Base-by-base conservation (phyloP, 225 moss, liverwort and hornwort species). In the Asterella californica region DNA sequence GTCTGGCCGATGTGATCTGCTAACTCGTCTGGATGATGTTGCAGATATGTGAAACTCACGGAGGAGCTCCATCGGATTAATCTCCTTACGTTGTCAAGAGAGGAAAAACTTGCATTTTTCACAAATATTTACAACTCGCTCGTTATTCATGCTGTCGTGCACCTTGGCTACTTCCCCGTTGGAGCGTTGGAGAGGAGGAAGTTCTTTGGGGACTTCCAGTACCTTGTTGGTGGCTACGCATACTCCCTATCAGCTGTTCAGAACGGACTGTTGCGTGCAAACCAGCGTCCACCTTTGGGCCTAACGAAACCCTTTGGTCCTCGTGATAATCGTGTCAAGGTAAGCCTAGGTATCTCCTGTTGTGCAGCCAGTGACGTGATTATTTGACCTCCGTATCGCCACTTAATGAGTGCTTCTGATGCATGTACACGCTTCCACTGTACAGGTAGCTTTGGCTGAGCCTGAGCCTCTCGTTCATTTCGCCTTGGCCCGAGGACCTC, bases 191-290 rank as follows among this genome's bases (percentile, higher is more conserved):
- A 79, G 52, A 52, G 83, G 34, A 83, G 83, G 63, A 83, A 75
- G 54, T 83, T 83, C 52, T 83, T 79, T 68, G 78, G 78, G 37
- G 83, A 83, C 25, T 78, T 83, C 61, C 83, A 83, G 74, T 83
- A 83, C 65, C 64, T 83, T 7, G 75, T 83, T 57, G 83, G 83
- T 66, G 83, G 83, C 65, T 79, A 83, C 63, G 24, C 72, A 24
- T 83, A 72, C 65, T 83, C 78, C 21, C 36, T 83, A 27, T 83
- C 83, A 53, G 83, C 78, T 60, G 79, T 83, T 45, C 73, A 79
- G 72, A 83, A 83, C 38, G 83, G 83, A 8, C n/a, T 83, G 64
- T 74, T 83, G 52, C 67, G 83, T 27, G 78, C 78, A 74, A 83
- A 83, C 37, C 78, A 74, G 74, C 62, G 83, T 46, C 61, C 83